Evolutionary conservation across 768 basidiomycete species (phyloP).

Genomic region (Termitomyces bulborhizus): DNA sequence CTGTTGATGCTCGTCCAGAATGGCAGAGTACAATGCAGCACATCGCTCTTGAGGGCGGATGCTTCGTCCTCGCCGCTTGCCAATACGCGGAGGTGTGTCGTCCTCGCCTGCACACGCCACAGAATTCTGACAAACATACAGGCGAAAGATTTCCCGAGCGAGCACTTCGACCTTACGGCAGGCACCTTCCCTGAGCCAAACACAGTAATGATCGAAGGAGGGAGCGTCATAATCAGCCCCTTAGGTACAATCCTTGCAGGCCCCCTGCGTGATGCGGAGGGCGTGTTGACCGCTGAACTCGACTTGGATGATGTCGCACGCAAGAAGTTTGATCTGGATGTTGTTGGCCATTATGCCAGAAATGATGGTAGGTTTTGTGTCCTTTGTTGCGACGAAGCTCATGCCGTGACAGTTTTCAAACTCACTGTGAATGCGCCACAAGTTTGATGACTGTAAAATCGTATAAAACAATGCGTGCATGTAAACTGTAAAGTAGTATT

Average conservation of each 20-base stretch:
- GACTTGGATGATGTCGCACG: slow-evolving; percentile 51
- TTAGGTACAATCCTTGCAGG: slow-evolving; percentile 55
- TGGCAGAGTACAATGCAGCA: slow-evolving; percentile 58
- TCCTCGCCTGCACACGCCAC: neutral
- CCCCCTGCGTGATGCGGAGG: slow-evolving; percentile 46
- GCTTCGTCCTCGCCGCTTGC: slow-evolving; percentile 61
- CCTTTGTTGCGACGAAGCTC: neutral
- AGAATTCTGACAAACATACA: slow-evolving; percentile 17
- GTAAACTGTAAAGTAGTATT: neutral
- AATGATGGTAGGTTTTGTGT: slow-evolving; percentile 38
- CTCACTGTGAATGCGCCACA: slow-evolving; percentile 9
- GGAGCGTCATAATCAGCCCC: slow-evolving; percentile 54
- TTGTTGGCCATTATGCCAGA: slow-evolving; percentile 56
- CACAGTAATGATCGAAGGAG: slow-evolving; percentile 56
- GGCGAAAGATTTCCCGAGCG: slow-evolving; percentile 38
- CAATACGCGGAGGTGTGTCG: slow-evolving; percentile 40
- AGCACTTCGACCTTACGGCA: slow-evolving; percentile 35
- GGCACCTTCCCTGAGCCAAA: slow-evolving; percentile 29
- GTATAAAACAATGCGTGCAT: neutral
- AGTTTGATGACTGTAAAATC: neutral
- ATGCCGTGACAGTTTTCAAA: slow-evolving; percentile 9
- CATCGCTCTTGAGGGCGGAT: slow-evolving; percentile 63
- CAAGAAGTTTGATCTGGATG: slow-evolving; percentile 59
- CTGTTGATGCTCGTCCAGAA: slow-evolving; percentile 50
- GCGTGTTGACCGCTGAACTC: slow-evolving; percentile 48